Base-by-base conservation (phyloP, 768 basidiomycete genomes). In the Sporobolomyces roseus region DNA sequence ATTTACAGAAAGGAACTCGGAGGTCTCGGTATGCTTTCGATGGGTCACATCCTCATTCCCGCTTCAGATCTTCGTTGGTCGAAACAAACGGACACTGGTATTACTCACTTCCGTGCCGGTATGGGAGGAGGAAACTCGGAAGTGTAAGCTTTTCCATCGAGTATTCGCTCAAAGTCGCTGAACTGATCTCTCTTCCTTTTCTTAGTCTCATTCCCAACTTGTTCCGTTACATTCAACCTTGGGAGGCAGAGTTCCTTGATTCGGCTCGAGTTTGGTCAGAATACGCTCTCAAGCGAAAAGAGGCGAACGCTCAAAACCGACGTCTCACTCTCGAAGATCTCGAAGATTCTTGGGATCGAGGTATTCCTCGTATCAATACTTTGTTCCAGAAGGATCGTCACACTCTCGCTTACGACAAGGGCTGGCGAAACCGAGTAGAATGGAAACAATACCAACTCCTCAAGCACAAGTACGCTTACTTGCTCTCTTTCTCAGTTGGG, bases 181-280 rank as follows among this genome's bases (percentile, higher is more conserved):
- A 1, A 46, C 32, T 32, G 29, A 56, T 23, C 21, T 49, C 2
- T 9, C 14, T 25, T 25, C 12, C 43, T 35, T 10, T 33, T 9
- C 14, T 27, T 63, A 53, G 68, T 76, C 84, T 98, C 35, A 98
- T 97, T 77, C 94, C 94, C 55, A 98, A 98, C 79, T 78, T 99
- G 80, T 76, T 96, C 80, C 92, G 96, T 63, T 98, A 98, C 79
- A 72, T 77, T 32, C 75, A 73, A 62, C 72, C 74, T 12, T 76
- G 75, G 75, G 75, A 76, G 56, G 94, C 81, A 89, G 96, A 72
- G 94, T 97, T 99, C 82, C 79, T 96, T 67, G 96, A 99, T 77
- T 97, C 93, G 2, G 93, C 93, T 46, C 91, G 96, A 75, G 96
- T 99, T 46, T 99, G 96, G 96, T 91, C 88, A 0, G 96, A 99